Evolutionary conservation across 2,329 filamentous ascomycete genomes (phyloP), one percentile per base, ranked within the genome.

Genomic region (Trichophyton mentagrophytes): DNA sequence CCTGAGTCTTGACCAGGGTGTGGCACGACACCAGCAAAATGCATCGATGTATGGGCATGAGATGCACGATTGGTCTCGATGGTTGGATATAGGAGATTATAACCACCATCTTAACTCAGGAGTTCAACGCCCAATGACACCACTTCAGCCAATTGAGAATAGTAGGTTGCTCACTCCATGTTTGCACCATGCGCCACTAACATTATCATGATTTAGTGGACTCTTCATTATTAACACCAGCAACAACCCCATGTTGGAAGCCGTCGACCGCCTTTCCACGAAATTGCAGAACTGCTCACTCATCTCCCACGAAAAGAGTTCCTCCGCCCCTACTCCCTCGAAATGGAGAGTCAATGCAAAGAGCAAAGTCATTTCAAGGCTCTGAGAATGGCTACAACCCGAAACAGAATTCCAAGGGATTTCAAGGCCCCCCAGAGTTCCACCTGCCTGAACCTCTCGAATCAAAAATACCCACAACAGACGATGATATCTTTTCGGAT

Each of bases 1-100:
- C 70, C 84, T 91, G 77, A 93, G 88, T 77, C 80, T 95, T 69
- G 89, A 95, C 77, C 87, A 61, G 15, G 62, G 64, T n/a, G 42
- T 64, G 22, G 55, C 59, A 20, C 59, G 42, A n/a, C 58, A 58
- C 30, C 51, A 60, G 11, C 62, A 60, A 36, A 60, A 61, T 60
- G 20, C 58, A 15, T 42, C 59, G 7, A 17, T 30, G 15, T 36
- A 53, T 8, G 47, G 59, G 33, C 58, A 55, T 83, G 66, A 79
- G 84, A 76, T 80, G 80, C 75, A 81, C 77, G 72, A 72, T 76
- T 80, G 74, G 78, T 78, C 74, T 13, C 51, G 46, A 46, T 62
- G 59, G 51, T 44, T 60, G 20, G 61, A 62, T 58, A 58, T 55
- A 13, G 57, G 47, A 17, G 55, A 57, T 20, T 17, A 56, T 20